Conservation (phyloP, 1,139 yeast species). For the Saccharomycopsis phalli region DNA sequence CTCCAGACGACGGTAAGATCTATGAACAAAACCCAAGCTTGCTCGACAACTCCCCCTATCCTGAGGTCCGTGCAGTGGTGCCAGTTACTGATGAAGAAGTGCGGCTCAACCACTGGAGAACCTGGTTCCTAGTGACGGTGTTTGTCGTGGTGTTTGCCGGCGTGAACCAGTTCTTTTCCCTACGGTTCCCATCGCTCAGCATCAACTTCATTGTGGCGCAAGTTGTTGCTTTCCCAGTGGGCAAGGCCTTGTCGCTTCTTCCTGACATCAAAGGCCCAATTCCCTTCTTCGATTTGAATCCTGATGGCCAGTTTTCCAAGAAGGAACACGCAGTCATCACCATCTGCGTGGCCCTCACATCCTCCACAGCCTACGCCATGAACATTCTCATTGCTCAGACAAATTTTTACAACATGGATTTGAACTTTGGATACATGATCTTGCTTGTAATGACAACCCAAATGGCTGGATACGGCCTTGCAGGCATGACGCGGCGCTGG, state of each 20-base stretch:
- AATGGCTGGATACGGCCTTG: conserved; percentile 60
- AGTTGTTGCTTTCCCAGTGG: conserved; percentile 54
- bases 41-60: conserved; percentile 42
- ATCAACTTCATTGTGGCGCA: conserved; percentile 50
- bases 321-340: conserved; percentile 61
- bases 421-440: conserved; percentile 43
- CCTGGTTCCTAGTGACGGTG: conserved; percentile 45
- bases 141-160: conserved; percentile 56
- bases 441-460: conserved; percentile 48
- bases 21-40: conserved; percentile 9
- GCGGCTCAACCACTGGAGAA: conserved; percentile 53
- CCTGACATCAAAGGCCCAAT: conserved; percentile 41
- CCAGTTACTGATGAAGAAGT: conserved; percentile 45
- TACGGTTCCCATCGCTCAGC: conserved; percentile 48
- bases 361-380: conserved; percentile 56
- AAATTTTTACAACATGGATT: conserved; percentile 39
- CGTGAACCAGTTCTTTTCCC: conserved; percentile 49
- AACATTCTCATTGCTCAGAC: conserved; percentile 46
- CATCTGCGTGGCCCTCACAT: conserved; percentile 50
- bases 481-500: conserved; percentile 49
- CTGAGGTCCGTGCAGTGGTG: conserved; percentile 59
- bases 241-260: conserved; percentile 40
- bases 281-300: conserved; percentile 34
- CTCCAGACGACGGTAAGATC: conserved; percentile 6
- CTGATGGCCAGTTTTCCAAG: conserved; percentile 46